Base-by-base conservation (phyloP, 179 eudicot species). In the Camellia oleifera region DNA sequence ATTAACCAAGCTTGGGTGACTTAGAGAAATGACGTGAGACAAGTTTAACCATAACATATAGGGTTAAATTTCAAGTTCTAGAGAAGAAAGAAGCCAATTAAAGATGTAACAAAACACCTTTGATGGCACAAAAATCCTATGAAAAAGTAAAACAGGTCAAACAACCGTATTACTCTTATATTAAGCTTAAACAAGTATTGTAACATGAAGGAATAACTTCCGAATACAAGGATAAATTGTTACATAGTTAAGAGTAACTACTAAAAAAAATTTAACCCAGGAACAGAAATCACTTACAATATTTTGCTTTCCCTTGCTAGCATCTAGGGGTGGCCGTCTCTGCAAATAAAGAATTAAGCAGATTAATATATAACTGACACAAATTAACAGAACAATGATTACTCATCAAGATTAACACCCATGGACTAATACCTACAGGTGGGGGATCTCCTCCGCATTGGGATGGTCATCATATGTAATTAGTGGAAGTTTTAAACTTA, bases 241-340 rank as follows among this genome's bases (percentile, higher is more conserved):
- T 8, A 54, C 26, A 64, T 15, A 76, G 61, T 40, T 23, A 50
- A 61, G 69, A 45, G 67, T 20, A 61, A 52, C 44, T 20, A 40
- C 65, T 57, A 5, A 57, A n/a, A 40, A 48, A 48, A 13, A 3
- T 50, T 3, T 7, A 46, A 67, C 15, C 63, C 62, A 40, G 18
- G 52, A 63, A 57, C 17, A 63, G 61, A 66, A 46, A 65, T 23
- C 44, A 85, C 93, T 87, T 85, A 92, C 99, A 87, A 86, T 68
- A 86, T 90, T 94, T 83, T 82, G 83, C 76, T 86, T 89, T 83
- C 90, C 92, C 82, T 88, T 87, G 48, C 81, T 80, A 45, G 48
- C 80, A 76, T 92, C 94, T 23, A 92, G 26, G 12, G 95, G 91
- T 46, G 94, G 99, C 61, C 96, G 98, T 80, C 99, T 87, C 99